A percentile compares a stretch with the other conserved stretches of the same genome.
Conservation (phyloP, 495 filamentous ascomycete genomes). For the Aspergillus affinis region DNA sequence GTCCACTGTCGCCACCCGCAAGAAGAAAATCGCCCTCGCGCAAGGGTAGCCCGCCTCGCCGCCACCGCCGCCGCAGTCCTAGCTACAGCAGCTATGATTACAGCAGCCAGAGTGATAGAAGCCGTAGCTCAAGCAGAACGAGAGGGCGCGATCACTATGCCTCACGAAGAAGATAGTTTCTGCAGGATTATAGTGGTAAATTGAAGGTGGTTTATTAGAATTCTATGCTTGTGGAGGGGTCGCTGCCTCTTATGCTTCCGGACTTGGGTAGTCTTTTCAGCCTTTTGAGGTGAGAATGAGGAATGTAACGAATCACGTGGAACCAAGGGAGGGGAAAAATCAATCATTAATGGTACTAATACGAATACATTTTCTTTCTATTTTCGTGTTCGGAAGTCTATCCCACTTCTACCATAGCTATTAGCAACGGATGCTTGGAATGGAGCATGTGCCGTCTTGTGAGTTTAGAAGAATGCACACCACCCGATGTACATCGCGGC, state of each 20-base stretch:
- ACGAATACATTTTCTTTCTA: background rate
- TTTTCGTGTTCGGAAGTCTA: background rate
- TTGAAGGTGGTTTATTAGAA: background rate
- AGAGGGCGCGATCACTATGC: slow-evolving; percentile 37
- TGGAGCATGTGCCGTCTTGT: background rate
- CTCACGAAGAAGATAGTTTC: slow-evolving; percentile 12
- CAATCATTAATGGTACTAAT: background rate
- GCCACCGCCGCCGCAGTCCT: slow-evolving; percentile 47
- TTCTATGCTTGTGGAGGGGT: background rate
- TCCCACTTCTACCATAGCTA: background rate
- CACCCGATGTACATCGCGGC: slow-evolving; percentile 96
- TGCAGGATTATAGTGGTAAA: background rate
- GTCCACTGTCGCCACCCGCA: slow-evolving; percentile 33
- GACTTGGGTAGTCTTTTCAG: background rate
- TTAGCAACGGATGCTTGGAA: background rate
- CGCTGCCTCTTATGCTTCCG: background rate
- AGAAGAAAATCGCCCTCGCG: slow-evolving; percentile 31
- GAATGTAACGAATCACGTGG: background rate
- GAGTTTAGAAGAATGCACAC: slow-evolving; percentile 80
- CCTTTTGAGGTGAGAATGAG: background rate
- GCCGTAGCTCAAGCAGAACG: slow-evolving; percentile 42
- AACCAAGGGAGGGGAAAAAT: background rate
- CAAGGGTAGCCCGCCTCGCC: slow-evolving; percentile 33
- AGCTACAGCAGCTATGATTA: slow-evolving; percentile 56
- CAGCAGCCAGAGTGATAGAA: slow-evolving; percentile 46